These are phyloP conservation scores for Albizia julibrissin DNA, from an alignment of 306 rosid species.

Conservation along the genomic window DNA sequence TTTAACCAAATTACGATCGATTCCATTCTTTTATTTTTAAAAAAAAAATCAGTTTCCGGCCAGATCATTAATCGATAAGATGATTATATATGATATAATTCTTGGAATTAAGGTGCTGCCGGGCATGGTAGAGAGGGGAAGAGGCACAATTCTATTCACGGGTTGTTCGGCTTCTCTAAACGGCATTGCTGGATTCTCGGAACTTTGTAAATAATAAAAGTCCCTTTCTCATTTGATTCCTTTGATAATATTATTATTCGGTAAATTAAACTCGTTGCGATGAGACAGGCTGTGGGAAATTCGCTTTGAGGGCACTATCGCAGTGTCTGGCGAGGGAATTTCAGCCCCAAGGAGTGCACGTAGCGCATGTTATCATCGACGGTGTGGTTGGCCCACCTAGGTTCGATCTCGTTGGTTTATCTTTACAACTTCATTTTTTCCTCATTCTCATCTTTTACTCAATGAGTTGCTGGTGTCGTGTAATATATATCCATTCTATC, in stretches of 20 bases:
- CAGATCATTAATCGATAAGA: neutral
- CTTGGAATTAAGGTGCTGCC: slow-evolving; percentile 68
- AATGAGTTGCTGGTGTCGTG: neutral
- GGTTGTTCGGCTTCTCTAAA: slow-evolving; percentile 87
- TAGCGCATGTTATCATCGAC: slow-evolving; percentile 89
- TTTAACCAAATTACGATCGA: neutral
- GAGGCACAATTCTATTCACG: slow-evolving; percentile 84
- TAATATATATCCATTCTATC: neutral
- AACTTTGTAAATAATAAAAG: slow-evolving; percentile 55
- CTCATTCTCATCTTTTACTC: neutral
- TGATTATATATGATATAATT: neutral
- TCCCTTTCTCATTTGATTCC: neutral
- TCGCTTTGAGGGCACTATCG: slow-evolving; percentile 84
- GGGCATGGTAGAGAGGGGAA: slow-evolving; percentile 92
- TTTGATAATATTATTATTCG: neutral
- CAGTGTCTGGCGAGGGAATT: slow-evolving; percentile 90
- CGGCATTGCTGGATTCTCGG: slow-evolving; percentile 78
- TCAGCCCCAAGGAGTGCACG: slow-evolving; percentile 85
- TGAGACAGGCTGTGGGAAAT: slow-evolving; percentile 88
- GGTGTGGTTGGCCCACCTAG: slow-evolving; percentile 81
- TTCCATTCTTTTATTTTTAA: neutral
- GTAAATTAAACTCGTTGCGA: neutral
- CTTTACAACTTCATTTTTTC: neutral
- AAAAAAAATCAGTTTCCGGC: neutral
- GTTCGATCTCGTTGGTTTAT: slow-evolving; percentile 36